A percentile compares a stretch with the other conserved stretches of the same genome.
Evolutionary conservation across 192 early-diverging fungal genomes (phyloP).

Genomic region (Anaeromyces robustus): DNA sequence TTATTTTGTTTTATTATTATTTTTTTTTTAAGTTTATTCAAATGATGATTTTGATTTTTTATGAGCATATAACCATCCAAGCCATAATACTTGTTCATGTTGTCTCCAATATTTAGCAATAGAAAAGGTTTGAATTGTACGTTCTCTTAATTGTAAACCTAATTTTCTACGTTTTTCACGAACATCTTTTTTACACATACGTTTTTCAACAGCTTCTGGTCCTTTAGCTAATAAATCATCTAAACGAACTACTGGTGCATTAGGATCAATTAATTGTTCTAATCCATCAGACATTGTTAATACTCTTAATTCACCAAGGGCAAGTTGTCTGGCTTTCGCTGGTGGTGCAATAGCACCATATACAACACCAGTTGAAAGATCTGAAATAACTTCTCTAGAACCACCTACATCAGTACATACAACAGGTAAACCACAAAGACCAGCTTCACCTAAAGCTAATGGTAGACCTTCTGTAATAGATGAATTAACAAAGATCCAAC

Average conservation of each 20-base stretch:
- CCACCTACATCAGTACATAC: conserved; percentile 20
- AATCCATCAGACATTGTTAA: conserved; percentile 23
- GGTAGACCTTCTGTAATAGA: conserved; percentile 23
- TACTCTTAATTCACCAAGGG: conserved; percentile 18
- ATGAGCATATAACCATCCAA: neutral
- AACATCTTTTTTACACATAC: conserved; percentile 16
- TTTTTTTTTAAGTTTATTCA: too few species aligned
- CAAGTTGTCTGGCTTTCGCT: conserved; percentile 17
- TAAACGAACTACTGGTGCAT: conserved; percentile 1
- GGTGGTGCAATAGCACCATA: conserved; percentile 23
- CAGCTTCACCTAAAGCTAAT: conserved; percentile 16
- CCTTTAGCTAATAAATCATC: conserved; percentile 13
- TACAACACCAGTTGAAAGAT: conserved; percentile 6
- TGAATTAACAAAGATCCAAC: conserved; percentile 29
- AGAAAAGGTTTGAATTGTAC: conserved; percentile 19
- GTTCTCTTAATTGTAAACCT: conserved; percentile 15
- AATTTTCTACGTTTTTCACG: conserved; percentile 10
- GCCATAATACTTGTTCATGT: conserved; percentile 21
- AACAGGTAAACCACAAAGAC: conserved; percentile 16
- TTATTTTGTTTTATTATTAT: too few species aligned
- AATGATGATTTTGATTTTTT: neutral
- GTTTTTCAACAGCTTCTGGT: conserved; percentile 6
- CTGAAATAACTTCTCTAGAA: conserved; percentile 14
- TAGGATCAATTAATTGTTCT: conserved; percentile 7
- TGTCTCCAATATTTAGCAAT: conserved; percentile 23